Evolutionary conservation across 106 monocot species (phyloP).

Genomic region (Acanthochlamys bracteata): DNA sequence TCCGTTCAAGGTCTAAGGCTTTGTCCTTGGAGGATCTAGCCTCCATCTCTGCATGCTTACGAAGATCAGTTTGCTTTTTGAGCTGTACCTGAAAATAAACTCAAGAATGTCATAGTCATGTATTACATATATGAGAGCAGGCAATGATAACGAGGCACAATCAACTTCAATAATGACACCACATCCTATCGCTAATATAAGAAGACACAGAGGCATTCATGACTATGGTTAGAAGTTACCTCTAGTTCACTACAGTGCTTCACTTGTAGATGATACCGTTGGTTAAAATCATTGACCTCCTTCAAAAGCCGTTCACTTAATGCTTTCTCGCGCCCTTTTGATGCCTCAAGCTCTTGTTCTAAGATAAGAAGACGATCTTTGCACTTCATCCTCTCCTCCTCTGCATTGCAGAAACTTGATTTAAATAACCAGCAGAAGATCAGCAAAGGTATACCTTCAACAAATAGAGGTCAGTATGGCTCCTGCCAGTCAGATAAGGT

Average conservation of each 20-base stretch:
- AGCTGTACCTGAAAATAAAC: conserved; percentile 23
- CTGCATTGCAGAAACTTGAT: conserved; percentile 21
- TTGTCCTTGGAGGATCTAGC: conserved; percentile 27
- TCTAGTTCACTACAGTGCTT: conserved; percentile 50
- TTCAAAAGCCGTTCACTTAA: conserved; percentile 48
- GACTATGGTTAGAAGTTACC: conserved; percentile 36
- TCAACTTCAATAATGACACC: too few species aligned
- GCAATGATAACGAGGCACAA: too few species aligned
- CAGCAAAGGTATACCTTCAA: too few species aligned
- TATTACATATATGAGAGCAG: too few species aligned
- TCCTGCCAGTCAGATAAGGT: too few species aligned
- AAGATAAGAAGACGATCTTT: conserved; percentile 19
- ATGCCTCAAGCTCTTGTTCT: conserved; percentile 60
- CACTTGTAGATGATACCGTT: conserved; percentile 33
- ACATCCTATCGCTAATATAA: too few species aligned
- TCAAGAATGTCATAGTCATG: too few species aligned
- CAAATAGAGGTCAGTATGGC: too few species aligned
- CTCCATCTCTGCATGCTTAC: conserved; percentile 24
- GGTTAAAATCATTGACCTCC: conserved; percentile 41
- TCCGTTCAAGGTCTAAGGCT: conserved; percentile 28
- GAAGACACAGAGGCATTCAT: background rate
- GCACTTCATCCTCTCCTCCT: conserved; percentile 43
- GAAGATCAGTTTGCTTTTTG: conserved; percentile 41
- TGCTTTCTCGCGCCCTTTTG: conserved; percentile 62
- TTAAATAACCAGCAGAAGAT: too few species aligned